Evolutionary conservation across 2,329 filamentous ascomycete species (phyloP).

Genomic region (Colletotrichum navitas): DNA sequence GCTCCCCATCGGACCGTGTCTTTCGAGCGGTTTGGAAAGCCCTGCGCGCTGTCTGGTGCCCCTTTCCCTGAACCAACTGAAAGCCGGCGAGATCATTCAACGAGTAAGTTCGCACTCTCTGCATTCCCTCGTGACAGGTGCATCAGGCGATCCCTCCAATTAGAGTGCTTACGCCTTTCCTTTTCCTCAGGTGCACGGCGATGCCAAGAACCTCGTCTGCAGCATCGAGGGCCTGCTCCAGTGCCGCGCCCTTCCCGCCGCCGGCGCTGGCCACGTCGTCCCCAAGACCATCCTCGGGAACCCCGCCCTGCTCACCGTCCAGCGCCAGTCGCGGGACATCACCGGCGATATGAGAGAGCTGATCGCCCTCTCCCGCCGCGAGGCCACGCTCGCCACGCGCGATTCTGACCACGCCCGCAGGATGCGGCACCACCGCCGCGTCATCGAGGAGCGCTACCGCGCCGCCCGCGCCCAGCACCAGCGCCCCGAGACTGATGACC

Average conservation of each 20-base stretch:
- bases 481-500: neutral
- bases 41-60: neutral
- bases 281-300: neutral
- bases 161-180: neutral
- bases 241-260: neutral
- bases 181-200: neutral
- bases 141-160: too few relatives aligned
- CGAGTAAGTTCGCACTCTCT: neutral
- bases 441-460: neutral
- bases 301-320: neutral
- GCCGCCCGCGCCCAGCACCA: neutral
- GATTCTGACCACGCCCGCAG: neutral
- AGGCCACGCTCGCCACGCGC: neutral
- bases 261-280: neutral
- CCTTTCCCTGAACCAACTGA: conserved; percentile 20
- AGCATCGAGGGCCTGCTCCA: conserved; percentile 12
- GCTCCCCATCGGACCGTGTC: neutral
- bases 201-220: conserved; percentile 6
- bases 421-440: neutral
- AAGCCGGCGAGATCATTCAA: conserved; percentile 13
- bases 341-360: conserved; percentile 8
- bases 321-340: conserved; percentile 10
- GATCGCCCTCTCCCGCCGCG: conserved; percentile 1
- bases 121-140: neutral
- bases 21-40: neutral